These are phyloP conservation scores for Tricholoma flavovirens DNA, from an alignment of 768 basidiomycete species.

Conservation along the genomic window DNA sequence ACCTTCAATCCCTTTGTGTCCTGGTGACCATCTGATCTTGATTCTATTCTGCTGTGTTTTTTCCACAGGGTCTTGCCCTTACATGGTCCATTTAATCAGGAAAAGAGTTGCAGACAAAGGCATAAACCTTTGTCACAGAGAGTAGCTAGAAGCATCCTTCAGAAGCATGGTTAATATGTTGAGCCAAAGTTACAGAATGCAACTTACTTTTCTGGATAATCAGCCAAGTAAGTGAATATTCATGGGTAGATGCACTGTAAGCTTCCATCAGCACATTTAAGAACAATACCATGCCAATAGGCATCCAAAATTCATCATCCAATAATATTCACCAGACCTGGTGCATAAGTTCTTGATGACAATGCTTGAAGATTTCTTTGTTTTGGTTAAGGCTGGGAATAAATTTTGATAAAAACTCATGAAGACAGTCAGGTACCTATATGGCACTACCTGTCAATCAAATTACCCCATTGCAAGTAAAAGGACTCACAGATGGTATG, in stretches of 20 bases:
- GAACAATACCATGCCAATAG: background rate
- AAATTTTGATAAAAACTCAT: no score
- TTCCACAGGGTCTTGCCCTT: no score
- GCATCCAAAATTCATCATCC: background rate
- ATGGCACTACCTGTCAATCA: no score
- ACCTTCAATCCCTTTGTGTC: no score
- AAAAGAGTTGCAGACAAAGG: no score
- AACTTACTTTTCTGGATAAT: background rate
- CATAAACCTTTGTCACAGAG: slow-evolving; percentile 4
- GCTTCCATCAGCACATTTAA: background rate
- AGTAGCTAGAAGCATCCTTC: slow-evolving; percentile 16
- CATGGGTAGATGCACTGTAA: background rate
- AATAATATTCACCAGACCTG: background rate
- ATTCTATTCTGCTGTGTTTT: no score
- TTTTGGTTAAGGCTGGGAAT: background rate
- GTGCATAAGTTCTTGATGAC: background rate
- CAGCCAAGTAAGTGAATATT: background rate
- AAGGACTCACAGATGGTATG: no score
- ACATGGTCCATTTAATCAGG: no score
- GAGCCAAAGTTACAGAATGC: background rate
- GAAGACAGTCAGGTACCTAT: no score
- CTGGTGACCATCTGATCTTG: no score
- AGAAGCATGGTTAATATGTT: no score
- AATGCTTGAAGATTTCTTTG: background rate
- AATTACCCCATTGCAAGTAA: no score